A percentile compares a stretch with the other conserved stretches of the same genome.
Evolutionary conservation across 768 basidiomycete species (phyloP).

Genomic region (Leucogyrophana mollusca): DNA sequence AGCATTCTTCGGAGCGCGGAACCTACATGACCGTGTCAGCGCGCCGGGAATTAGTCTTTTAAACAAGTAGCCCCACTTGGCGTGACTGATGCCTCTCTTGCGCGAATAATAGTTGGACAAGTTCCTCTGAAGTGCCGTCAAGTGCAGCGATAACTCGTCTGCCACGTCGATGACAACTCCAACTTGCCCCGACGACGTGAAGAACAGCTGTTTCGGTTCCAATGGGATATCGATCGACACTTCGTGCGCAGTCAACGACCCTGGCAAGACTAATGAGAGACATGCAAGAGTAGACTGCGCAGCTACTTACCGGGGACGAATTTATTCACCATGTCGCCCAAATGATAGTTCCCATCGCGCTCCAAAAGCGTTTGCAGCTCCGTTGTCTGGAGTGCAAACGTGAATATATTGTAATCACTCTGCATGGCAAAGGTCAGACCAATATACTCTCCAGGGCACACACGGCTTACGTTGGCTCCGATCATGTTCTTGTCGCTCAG

Average conservation of each 20-base stretch:
- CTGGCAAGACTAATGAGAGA: slow-evolving; percentile 32
- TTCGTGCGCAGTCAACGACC: slow-evolving; percentile 50
- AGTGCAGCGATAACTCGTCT: slow-evolving; percentile 50
- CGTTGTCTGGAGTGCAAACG: slow-evolving; percentile 50
- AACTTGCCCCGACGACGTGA: slow-evolving; percentile 78
- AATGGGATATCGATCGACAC: slow-evolving; percentile 40
- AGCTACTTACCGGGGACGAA: slow-evolving; percentile 58
- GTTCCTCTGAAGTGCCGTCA: slow-evolving; percentile 77
- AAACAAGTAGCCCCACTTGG: slow-evolving; percentile 43
- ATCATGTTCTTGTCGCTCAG: slow-evolving; percentile 56
- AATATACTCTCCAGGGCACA: slow-evolving; percentile 4
- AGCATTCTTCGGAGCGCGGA: slow-evolving; percentile 62
- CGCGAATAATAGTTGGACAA: slow-evolving; percentile 52
- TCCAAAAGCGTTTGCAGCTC: slow-evolving; percentile 50
- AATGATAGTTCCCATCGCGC: slow-evolving; percentile 65
- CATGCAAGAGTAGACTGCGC: background rate
- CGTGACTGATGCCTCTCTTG: slow-evolving; percentile 58
- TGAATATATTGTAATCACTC: slow-evolving; percentile 67
- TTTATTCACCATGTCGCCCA: slow-evolving; percentile 77
- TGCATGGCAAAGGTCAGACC: slow-evolving; percentile 23
- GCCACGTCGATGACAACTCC: slow-evolving; percentile 66
- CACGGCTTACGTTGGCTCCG: slow-evolving; percentile 66
- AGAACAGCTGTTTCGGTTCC: slow-evolving; percentile 64
- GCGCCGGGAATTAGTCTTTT: background rate
- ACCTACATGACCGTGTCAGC: slow-evolving; percentile 40